Percentiles rank a stretch among this genome's conserved stretches.
Conservation (phyloP, 345 rosid genomes). For the Euphorbia peplus region DNA sequence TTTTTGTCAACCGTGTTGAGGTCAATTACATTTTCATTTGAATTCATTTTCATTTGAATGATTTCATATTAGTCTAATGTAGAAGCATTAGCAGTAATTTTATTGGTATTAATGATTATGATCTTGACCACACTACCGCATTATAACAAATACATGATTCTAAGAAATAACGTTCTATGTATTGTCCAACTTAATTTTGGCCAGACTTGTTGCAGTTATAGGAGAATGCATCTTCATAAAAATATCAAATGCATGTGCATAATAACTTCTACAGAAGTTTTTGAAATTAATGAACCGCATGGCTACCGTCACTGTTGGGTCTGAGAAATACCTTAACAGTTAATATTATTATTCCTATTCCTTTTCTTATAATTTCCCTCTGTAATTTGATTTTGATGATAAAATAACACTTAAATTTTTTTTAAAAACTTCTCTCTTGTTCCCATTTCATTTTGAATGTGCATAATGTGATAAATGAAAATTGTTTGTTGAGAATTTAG, state of each 20-base stretch:
- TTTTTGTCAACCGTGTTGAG: constrained; percentile 80
- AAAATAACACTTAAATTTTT: not conserved
- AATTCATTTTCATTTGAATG: constrained; percentile 9
- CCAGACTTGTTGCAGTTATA: not conserved
- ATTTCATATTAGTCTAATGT: not conserved
- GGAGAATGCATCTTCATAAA: not conserved
- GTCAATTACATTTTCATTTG: constrained; percentile 31
- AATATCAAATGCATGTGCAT: not conserved
- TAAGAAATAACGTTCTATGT: not conserved
- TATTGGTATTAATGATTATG: not conserved
- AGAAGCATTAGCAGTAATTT: not conserved
- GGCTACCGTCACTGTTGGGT: not conserved
- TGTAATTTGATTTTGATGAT: not conserved
- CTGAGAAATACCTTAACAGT: not conserved
- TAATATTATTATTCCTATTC: not conserved
- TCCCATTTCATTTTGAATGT: not conserved
- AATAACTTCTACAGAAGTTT: not conserved
- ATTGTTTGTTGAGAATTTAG: not conserved
- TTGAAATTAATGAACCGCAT: not conserved
- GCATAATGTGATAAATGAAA: not conserved
- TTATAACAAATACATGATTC: not conserved
- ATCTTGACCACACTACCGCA: not conserved
- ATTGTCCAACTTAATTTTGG: not conserved
- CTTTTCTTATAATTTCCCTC: not conserved
- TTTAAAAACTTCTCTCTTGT: no score